phyloP scores from a whole-genome alignment of 768 basidiomycete species.

The Auricularia sp. region DNA sequence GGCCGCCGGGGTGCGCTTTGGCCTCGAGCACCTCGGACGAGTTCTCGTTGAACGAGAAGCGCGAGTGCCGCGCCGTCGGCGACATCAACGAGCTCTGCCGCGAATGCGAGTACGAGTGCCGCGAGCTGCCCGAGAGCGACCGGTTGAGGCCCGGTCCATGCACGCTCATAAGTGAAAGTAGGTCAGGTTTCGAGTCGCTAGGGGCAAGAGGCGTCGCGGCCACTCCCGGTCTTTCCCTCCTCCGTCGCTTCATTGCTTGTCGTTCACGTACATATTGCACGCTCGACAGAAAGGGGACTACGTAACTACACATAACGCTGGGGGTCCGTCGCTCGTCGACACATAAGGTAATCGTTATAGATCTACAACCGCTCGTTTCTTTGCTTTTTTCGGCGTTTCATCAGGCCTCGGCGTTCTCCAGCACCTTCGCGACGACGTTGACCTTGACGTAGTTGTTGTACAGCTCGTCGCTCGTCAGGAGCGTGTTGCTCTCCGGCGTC shows the following conservation, averaged over 20 bases:
- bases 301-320: too few species aligned
- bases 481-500: conserved; percentile 43
- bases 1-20: neutral
- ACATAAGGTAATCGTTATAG: neutral
- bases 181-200: too few species aligned
- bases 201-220: too few species aligned
- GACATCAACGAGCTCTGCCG: neutral
- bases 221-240: too few species aligned
- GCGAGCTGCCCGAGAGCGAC: neutral
- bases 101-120: neutral
- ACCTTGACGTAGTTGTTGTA: conserved; percentile 63
- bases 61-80: neutral
- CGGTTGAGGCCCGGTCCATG: neutral
- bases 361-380: neutral
- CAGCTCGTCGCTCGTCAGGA: conserved; percentile 59
- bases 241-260: too few species aligned
- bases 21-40: neutral
- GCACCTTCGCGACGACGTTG: conserved; percentile 29
- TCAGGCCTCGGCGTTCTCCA: neutral
- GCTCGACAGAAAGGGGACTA: too few species aligned
- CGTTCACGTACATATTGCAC: too few species aligned
- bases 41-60: neutral
- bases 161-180: neutral
- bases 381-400: neutral
- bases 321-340: neutral